Evolutionary conservation across 108 stramenopile genomes (phyloP), one percentile per base, ranked within the genome.

Genomic region (Schizochytrium sp.): DNA sequence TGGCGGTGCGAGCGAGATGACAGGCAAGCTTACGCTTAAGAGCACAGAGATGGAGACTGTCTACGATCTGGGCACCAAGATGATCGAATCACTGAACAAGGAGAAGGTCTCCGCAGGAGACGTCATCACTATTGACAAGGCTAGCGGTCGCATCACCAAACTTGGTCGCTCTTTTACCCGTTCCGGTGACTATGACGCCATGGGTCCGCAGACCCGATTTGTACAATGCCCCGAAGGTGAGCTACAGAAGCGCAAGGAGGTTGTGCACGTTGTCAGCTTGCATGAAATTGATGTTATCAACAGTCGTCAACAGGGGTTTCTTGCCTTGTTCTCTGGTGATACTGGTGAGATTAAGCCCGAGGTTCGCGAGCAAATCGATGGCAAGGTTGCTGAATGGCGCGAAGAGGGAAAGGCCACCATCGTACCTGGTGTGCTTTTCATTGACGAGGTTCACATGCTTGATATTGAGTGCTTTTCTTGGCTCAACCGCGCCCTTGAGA

Each of bases 261-360:
- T 98, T 45, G 97, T 97, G 10, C 97, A 97, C 89, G 95, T 95
- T 47, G 98, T 99, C 55, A 95, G 95, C 88, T 92, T 99, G 59
- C 99, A 99, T 92, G 99, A 99, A 92, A 99, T 99, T 89, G 99
- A 99, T 93, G 99, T 99, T 47, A 99, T 99, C 91, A 99, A 99
- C 93, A 96, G 95, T 46, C 93, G 99, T 61, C 97, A 98, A 92
- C 98, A 99, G 91, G 99, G 99, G 47, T 99, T 99, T 92, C 92
- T 99, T 89, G 99, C 99, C 1, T 92, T 99, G 19, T 99, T 99
- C 94, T 96, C 99, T 10, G 99, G 98, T 38, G 99, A 99, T 89
- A 99, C 99, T 64, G 99, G 99, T 87, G 99, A 99, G 92, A 99
- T 99, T 87, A 97, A 97, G 87, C 88, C 93, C 89, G 97, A 97